phyloP scores from a whole-genome alignment of 495 filamentous ascomycete species.

The Chaetomidium leptoderma region DNA sequence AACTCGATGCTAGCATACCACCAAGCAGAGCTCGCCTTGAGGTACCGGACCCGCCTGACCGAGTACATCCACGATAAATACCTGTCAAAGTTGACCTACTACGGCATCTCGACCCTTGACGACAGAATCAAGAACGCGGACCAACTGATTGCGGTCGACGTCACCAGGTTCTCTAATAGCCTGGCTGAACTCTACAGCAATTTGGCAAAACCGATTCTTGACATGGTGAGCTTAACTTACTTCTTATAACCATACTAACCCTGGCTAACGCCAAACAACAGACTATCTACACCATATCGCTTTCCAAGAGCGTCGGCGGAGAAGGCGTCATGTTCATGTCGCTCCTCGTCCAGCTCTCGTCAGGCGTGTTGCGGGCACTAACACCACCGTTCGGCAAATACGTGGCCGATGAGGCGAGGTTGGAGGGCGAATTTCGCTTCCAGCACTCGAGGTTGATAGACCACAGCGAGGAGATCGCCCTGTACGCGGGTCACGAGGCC shows the following conservation, averaged over 20 bases:
- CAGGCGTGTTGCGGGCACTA: conserved; percentile 85
- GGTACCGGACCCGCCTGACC: conserved; percentile 88
- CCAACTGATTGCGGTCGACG: conserved; percentile 94
- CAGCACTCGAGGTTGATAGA: conserved; percentile 93
- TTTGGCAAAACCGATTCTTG: conserved; percentile 88
- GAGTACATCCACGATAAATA: conserved; percentile 91
- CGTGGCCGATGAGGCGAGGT: conserved; percentile 88
- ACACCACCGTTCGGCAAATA: conserved; percentile 99
- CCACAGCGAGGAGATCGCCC: conserved; percentile 87
- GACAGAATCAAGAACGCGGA: conserved; percentile 98
- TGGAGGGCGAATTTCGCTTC: conserved; percentile 96
- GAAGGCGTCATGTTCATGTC: conserved; percentile 94
- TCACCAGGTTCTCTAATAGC: conserved; percentile 92
- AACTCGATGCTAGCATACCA: conserved; percentile 99
- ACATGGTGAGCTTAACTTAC: conserved; percentile 58
- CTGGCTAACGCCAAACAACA: conserved; percentile 19
- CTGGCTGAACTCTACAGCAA: conserved; percentile 95
- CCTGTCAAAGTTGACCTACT: conserved; percentile 94
- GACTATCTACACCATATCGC: conserved; percentile 86
- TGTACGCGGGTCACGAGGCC: conserved; percentile 89
- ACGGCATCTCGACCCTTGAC: conserved; percentile 89
- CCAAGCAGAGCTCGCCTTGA: conserved; percentile 86
- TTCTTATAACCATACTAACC: neutral
- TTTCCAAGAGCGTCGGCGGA: conserved; percentile 88
- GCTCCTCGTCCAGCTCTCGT: conserved; percentile 85